Base-by-base conservation (phyloP, 805 yeast species). In the Pichia cephalocereana region DNA sequence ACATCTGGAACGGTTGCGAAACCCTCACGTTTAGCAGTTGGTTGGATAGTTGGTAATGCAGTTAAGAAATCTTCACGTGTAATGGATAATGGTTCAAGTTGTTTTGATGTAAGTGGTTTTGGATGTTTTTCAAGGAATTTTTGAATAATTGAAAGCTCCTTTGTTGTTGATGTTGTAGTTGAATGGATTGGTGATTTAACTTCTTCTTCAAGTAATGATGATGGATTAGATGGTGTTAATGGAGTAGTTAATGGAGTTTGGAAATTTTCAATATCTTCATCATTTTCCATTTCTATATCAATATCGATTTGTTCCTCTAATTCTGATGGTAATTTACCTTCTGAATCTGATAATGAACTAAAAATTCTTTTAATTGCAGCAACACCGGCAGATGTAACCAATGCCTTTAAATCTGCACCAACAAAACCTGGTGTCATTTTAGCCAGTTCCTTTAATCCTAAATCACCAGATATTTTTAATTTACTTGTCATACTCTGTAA, bases 1-100 rank as follows among this genome's bases (percentile, higher is more conserved):
- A 93, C 96, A 63, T 93, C 98, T 0, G 99, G 99, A 12, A 93
- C 95, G 0, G 98, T 93, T 0, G 99, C 97, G 67, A 93, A 93
- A 0, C 99, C 99, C 71, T 93, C 99, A 64, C 99, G 82, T 61
- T 90, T 91, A 1, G 97, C 96, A 0, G 97, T 87, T 11, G 99
- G 99, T 68, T 93, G 99, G 41, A 93, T 84, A 0, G 90, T 80
- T 3, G 98, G 97, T 38, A 93, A 67, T 1, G 98, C 98, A 11
- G 77, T 72, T 36, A 85, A 54, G 62, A 93, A 93, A 63, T 93
- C 99, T 14, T 76, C 82, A 53, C 80, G 82, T 2, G 77, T 80
- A 46, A 93, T 90, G 6, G 84, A 75, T 40, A 93, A 68, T 14
- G 90, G 86, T 17, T 71, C 82, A 31, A 93, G 71, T 61, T 91